A percentile compares a stretch with the other conserved stretches of the same genome.
Conservation (phyloP, 2,329 filamentous ascomycete species). For the Chaetoscypha palmicola region DNA sequence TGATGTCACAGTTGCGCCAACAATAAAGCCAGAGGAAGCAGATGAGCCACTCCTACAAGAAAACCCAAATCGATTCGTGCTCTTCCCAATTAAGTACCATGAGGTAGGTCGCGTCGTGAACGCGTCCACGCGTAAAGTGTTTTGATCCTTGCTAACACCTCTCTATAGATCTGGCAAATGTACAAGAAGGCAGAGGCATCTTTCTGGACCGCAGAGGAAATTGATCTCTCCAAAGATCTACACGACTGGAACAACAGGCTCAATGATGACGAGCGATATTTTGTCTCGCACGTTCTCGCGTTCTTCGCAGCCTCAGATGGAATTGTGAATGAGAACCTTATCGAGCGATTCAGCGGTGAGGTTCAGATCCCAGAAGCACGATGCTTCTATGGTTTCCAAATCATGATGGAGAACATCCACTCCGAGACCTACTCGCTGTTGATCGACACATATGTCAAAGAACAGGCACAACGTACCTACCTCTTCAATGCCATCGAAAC, state of each 20-base stretch:
- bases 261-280: constrained; percentile 95
- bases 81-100: constrained; percentile 99
- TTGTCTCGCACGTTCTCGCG: constrained; percentile 95
- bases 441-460: constrained; percentile 99
- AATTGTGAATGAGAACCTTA: constrained; percentile 98
- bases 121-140: constrained; percentile 63
- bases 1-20: constrained; percentile 38
- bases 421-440: constrained; percentile 98
- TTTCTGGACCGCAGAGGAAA: constrained; percentile 99
- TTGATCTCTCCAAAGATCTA: constrained; percentile 96
- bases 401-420: constrained; percentile 99
- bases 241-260: constrained; percentile 99
- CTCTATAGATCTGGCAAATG: constrained; percentile 92
- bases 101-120: constrained; percentile 60
- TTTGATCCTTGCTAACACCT: constrained; percentile 34
- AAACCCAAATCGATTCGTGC: constrained; percentile 91
- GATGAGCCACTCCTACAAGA: constrained; percentile 90
- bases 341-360: constrained; percentile 95
- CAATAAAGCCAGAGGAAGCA: constrained; percentile 61
- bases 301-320: constrained; percentile 99
- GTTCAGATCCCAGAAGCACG: constrained; percentile 96
- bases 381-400: constrained; percentile 99
- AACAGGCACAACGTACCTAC: constrained; percentile 85
- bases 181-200: constrained; percentile 99
- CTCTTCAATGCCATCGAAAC: constrained; percentile 99